Conservation (phyloP, 1,284 basidiomycete genomes). For the Hemileia vastatrix region DNA sequence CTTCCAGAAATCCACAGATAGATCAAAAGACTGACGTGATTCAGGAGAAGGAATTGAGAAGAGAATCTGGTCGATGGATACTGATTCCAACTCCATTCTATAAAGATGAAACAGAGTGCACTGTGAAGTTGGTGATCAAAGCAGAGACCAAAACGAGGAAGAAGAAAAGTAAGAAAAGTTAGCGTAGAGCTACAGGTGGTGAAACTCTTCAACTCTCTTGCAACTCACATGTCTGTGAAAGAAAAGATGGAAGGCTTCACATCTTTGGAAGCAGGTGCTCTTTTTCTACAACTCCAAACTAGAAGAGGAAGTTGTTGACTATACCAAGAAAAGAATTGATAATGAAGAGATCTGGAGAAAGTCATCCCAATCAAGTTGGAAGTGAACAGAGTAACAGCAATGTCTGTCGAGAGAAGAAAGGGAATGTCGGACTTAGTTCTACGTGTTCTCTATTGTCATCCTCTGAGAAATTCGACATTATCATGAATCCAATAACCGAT, state of each 20-base stretch:
- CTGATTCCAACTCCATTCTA: conserved; percentile 36
- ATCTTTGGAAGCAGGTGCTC: background rate
- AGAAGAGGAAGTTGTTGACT: conserved; percentile 37
- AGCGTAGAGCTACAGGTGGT: no score
- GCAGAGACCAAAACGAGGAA: background rate
- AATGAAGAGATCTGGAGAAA: conserved; percentile 39
- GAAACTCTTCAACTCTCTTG: no score
- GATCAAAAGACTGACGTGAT: conserved; percentile 28
- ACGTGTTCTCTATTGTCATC: no score
- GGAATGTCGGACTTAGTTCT: background rate
- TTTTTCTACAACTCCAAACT: conserved; percentile 25
- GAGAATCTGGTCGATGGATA: conserved; percentile 32
- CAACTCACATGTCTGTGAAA: background rate
- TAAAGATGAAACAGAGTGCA: background rate
- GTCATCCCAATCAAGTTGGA: conserved; percentile 39
- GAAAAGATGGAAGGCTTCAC: background rate
- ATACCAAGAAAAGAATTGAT: conserved; percentile 45
- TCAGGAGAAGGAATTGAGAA: conserved; percentile 27
- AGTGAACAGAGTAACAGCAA: conserved; percentile 28
- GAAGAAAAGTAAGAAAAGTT: background rate
- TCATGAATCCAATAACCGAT: no score
- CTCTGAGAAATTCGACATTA: no score
- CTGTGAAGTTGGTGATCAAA: no score
- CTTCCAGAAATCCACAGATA: no score
- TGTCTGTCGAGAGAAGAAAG: conserved; percentile 19